These are phyloP conservation scores for Beta macrorhiza DNA, from an alignment of 179 eudicot genomes.

Conservation along the genomic window DNA sequence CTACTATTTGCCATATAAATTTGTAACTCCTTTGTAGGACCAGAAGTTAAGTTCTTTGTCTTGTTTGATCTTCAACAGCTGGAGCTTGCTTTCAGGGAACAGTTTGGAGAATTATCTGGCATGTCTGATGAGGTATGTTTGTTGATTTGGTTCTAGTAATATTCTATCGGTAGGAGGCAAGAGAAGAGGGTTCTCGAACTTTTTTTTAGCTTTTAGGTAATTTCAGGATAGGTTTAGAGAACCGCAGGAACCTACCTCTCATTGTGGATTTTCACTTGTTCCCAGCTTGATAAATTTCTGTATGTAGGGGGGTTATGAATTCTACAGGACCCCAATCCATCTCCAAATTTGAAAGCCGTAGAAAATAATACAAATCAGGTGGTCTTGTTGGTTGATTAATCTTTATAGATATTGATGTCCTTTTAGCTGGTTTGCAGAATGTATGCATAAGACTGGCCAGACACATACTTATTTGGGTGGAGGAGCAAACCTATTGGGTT, in stretches of 20 bases:
- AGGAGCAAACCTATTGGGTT: slow-evolving; percentile 96
- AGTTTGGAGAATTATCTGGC: slow-evolving; percentile 57
- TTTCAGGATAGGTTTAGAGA: neutral
- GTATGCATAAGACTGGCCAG: slow-evolving; percentile 50
- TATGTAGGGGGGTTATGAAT: neutral
- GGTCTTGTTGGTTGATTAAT: slow-evolving; percentile 14
- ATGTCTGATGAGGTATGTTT: slow-evolving; percentile 64
- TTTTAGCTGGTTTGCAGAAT: slow-evolving; percentile 53
- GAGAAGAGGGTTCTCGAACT: neutral
- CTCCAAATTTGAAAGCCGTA: neutral
- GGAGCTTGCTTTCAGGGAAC: slow-evolving; percentile 72
- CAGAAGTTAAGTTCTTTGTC: slow-evolving; percentile 10
- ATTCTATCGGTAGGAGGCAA: neutral
- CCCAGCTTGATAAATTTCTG: slow-evolving; percentile 4
- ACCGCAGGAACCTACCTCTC: neutral
- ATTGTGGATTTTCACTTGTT: neutral
- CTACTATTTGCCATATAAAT: neutral
- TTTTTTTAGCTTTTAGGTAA: neutral
- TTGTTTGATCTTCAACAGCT: slow-evolving; percentile 47
- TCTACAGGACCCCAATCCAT: neutral
- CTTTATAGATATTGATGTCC: slow-evolving; percentile 25
- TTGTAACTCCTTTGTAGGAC: neutral
- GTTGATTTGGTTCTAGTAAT: neutral
- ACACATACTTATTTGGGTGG: slow-evolving; percentile 83
- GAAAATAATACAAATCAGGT: neutral